Percentiles rank a stretch among this genome's conserved stretches.
These are phyloP conservation scores for Verticillium zaregamsianum DNA, from an alignment of 2,329 filamentous ascomycete genomes.

Conservation along the genomic window DNA sequence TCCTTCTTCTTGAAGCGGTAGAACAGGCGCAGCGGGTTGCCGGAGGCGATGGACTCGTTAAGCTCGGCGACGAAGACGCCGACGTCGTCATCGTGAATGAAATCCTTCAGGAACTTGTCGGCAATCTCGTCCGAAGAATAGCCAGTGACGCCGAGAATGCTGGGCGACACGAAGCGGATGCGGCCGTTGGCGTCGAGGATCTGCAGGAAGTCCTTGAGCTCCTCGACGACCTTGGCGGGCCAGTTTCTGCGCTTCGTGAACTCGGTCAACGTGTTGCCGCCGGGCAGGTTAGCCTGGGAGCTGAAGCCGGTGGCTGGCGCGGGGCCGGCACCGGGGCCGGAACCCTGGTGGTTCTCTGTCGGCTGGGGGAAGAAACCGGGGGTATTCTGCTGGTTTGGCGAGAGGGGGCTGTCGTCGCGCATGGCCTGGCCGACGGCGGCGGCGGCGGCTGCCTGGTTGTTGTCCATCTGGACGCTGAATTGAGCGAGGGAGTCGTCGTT, in stretches of 20 bases:
- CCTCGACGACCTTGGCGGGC: constrained; percentile 84
- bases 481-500: constrained; percentile 21
- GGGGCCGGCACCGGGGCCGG: constrained; percentile 33
- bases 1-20: constrained; percentile 78
- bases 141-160: constrained; percentile 69
- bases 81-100: constrained; percentile 82
- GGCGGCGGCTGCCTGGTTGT: constrained; percentile 21
- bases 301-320: constrained; percentile 32
- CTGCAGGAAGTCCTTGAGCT: constrained; percentile 83
- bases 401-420: constrained; percentile 5
- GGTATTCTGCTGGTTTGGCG: neutral
- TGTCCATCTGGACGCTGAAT: constrained; percentile 5
- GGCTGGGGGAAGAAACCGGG: neutral
- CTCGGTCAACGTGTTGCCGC: constrained; percentile 47
- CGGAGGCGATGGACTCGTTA: constrained; percentile 81
- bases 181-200: constrained; percentile 82
- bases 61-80: constrained; percentile 81
- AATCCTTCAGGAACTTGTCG: constrained; percentile 73
- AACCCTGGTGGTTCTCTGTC: neutral
- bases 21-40: constrained; percentile 77
- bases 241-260: constrained; percentile 66
- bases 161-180: constrained; percentile 82
- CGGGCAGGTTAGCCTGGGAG: constrained; percentile 22
- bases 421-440: constrained; percentile 8
- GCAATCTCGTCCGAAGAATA: constrained; percentile 67